Evolutionary conservation across 768 basidiomycete species (phyloP), one percentile per base, ranked within the genome.

Genomic region (Kwoniella bestiolae): DNA sequence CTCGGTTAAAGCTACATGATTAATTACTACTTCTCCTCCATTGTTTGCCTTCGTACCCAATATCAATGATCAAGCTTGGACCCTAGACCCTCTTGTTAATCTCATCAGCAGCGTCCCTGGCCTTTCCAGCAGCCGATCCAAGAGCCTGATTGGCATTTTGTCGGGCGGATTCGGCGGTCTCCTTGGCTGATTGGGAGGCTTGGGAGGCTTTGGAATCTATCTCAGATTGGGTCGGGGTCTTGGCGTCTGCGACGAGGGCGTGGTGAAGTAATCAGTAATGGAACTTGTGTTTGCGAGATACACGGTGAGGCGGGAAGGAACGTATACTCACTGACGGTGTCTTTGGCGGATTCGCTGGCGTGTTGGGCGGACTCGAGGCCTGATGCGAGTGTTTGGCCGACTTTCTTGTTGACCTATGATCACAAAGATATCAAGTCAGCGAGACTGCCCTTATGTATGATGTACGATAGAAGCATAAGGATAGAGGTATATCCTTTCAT

Each of bases 321-420:
- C 25, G 44, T 51, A 34, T 50, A 70, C 71, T 65, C 49, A 69
- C 74, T 41, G 46, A 66, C 71, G n/a, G 66, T 71, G 8, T 68
- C 61, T 53, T 73, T 68, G 18, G 66, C 69, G 5, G 16, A 21
- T 12, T 60, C 60, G 5, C 69, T 65, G 16, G 68, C 67, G 14
- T 60, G 32, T 47, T 71, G 60, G 31, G 65, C 61, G 26, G 41
- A 55, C 7, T 74, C 73, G 7, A 74, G 28, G 34, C 74, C 74
- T 9, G 63, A 35, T 34, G 74, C 74, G 8, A 75, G 62, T 16
- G 71, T 73, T 59, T 73, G 60, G 23, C 74, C 74, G 38, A 75
- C 69, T 47, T 75, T 75, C 49, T 75, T 75, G 69, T 75, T 75
- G 29, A 75, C 61, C 74, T 75, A 32, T n/a, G 23, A 23, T 9